Evolutionary conservation across 78 protist species (phyloP), one percentile per base, ranked within the genome.

Genomic region (Dictyostelium purpureum): DNA sequence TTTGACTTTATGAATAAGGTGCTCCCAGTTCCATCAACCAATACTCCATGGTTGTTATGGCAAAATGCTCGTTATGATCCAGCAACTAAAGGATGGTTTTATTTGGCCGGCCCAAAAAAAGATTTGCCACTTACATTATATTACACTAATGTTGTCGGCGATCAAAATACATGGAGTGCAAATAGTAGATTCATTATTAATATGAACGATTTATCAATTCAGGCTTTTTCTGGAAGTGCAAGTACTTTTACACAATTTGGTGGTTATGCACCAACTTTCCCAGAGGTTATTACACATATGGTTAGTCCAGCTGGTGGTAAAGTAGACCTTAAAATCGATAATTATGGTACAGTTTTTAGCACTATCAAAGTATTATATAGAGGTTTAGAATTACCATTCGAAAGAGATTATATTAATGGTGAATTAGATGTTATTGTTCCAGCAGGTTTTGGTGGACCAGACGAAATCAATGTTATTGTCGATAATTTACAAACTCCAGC

Each of bases 271-370:
- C 85, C 85, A 35, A 9, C 37, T 2, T 77, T 77, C 40, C 6
- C 24, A 2, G 10, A 7, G 2, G 24, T 19, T 4, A 40, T 6
- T 37, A 77, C 73, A 11, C n/a, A 40, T 26, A 37, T 43, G 16
- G 35, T 77, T 11, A 19, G 33, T 28, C 38, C 85, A 40, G 54
- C 35, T 26, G 85, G 85, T 21, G 69, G 73, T 4, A 16, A 14
- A 40, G 85, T 24, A 37, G 35, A 31, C 21, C 14, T 77, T 12
- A 26, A n/a, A 26, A 57, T 77, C 26, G 85, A 77, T 57, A 77
- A 77, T 40, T 77, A 77, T 77, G 85, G 85, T 40, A 77, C 85
- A n/a, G 74, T 57, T 14, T 77, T 77, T 28, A 38, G 59, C 24
- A 26, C 43, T 2, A 77, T 57, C 3, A 0, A 14, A n/a, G 85